Evolutionary conservation across 2,329 filamentous ascomycete genomes (phyloP), one percentile per base, ranked within the genome.

Genomic region (Pyrenochaeta sp.): DNA sequence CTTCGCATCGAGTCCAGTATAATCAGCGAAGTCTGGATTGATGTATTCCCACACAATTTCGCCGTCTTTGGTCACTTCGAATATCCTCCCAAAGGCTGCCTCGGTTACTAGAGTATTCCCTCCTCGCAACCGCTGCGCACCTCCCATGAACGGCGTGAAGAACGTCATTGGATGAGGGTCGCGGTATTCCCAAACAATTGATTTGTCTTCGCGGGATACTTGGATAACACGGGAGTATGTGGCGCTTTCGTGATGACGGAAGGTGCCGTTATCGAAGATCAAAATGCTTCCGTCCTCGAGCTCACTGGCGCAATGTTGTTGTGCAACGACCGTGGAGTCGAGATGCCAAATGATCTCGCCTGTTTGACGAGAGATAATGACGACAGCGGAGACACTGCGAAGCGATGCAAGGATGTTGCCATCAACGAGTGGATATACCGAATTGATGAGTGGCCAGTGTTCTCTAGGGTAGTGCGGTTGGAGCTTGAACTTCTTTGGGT

Each of bases 141-240:
- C 77, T 22, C 81, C 81, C 80, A 83, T 82, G 51, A 82, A 82
- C 0, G 80, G 80, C 0, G 78, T 81, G 66, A 81, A 82, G 62
- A 81, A 80, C 5, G 71, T 73, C 50, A 79, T 66, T 5, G 75
- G 74, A 40, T 75, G 72, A 1, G 72, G 65, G 54, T 83, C 81
- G 8, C 69, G 71, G 48, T 82, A 82, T 52, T 82, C 73, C 81
- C 81, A 83, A 2, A 78, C 68, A 22, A 82, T 76, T 42, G 78
- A 49, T 49, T 81, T 81, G 15, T 73, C 77, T 6, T 60, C 58
- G 1, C 75, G 72, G 2, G 73, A 72, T 12, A 83, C 76, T 50
- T 80, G 66, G 40, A 83, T 80, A 2, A 78, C 80, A 5, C 81
- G 71, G 1, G 77, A 79, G 54, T 78, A 82, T 2, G 79, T 77